Evolutionary conservation across 2,329 filamentous ascomycete genomes (phyloP).

Genomic region (Aureobasidium sp.): DNA sequence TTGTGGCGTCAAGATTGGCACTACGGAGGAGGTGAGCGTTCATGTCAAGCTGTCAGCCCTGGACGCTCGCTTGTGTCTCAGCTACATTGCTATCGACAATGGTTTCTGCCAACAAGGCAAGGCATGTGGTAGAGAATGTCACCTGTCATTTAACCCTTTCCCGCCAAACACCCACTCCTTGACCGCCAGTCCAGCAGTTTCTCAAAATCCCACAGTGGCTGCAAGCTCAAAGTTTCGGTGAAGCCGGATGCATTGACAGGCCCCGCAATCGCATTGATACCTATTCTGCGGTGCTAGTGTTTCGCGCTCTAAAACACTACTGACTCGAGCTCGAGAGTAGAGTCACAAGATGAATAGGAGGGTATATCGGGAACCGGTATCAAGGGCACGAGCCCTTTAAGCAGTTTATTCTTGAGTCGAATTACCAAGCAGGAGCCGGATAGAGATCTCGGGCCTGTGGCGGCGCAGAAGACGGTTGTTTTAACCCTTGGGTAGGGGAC

Average conservation of each 20-base stretch:
- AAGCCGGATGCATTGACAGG: constrained; percentile 10
- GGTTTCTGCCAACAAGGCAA: not conserved
- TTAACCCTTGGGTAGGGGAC: constrained; percentile 4
- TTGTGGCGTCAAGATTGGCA: constrained; percentile 13
- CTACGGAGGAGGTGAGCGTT: constrained; percentile 7
- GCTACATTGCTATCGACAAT: not conserved
- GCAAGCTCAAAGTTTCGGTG: constrained; percentile 9
- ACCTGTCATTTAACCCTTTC: not conserved
- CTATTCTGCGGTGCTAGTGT: constrained; percentile 6
- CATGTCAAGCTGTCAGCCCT: constrained; percentile 4
- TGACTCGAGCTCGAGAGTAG: constrained; percentile 3
- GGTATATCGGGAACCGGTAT: not conserved
- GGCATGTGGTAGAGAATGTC: not conserved
- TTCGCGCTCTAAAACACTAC: constrained; percentile 1
- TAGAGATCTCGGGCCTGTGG: constrained; percentile 2
- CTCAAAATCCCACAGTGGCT: not conserved
- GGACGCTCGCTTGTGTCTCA: not conserved
- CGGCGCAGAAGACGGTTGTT: constrained; percentile 5
- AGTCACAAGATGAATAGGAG: constrained; percentile 1
- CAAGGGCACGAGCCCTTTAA: constrained; percentile 1
- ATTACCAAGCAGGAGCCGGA: constrained; percentile 8
- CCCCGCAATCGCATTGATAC: constrained; percentile 10
- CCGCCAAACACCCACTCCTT: not conserved
- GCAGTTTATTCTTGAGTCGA: not conserved
- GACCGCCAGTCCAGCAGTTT: not conserved